Percentiles rank a stretch among this genome's conserved stretches.
Evolutionary conservation across 106 monocot species (phyloP).

Genomic region (Dendrobium nobile): DNA sequence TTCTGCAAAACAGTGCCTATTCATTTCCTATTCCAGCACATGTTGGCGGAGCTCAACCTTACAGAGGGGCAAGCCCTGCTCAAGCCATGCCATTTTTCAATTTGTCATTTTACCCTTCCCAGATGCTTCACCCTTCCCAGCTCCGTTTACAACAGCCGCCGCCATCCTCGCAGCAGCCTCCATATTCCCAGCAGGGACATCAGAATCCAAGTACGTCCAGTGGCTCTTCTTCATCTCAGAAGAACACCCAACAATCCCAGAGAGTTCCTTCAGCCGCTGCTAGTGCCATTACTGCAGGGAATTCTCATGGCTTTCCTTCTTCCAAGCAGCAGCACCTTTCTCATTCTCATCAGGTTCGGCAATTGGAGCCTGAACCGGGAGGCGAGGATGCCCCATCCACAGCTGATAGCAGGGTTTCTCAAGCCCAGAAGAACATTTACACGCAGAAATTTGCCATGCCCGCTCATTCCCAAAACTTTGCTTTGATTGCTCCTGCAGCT

Average conservation of each 20-base stretch:
- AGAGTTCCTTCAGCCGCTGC: slow-evolving; percentile 6
- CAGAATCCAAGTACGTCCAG: slow-evolving; percentile 57
- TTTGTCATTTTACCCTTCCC: slow-evolving; percentile 68
- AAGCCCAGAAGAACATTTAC: slow-evolving; percentile 45
- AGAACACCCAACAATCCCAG: slow-evolving; percentile 38
- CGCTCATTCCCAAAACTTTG: slow-evolving; percentile 57
- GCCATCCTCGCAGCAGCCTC: slow-evolving; percentile 8
- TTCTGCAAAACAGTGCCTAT: slow-evolving; percentile 80
- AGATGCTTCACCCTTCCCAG: slow-evolving; percentile 68
- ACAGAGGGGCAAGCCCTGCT: slow-evolving; percentile 31
- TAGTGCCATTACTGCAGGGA: slow-evolving; percentile 8
- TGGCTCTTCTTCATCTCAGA: slow-evolving; percentile 68
- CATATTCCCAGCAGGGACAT: slow-evolving; percentile 27
- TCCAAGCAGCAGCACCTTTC: slow-evolving; percentile 26
- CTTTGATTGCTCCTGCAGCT: slow-evolving; percentile 38
- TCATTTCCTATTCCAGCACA: slow-evolving; percentile 68
- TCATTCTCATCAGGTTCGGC: slow-evolving; percentile 23
- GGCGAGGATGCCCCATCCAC: slow-evolving; percentile 37
- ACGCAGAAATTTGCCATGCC: slow-evolving; percentile 51
- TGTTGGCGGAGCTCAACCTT: slow-evolving; percentile 44
- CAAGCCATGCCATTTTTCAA: slow-evolving; percentile 80
- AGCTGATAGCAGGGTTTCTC: slow-evolving; percentile 30
- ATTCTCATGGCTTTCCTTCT: slow-evolving; percentile 18
- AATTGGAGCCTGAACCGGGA: slow-evolving; percentile 26
- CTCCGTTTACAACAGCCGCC: slow-evolving; percentile 36